Conservation (phyloP, 805 yeast genomes). For the Metschnikowia bowlesiae region DNA sequence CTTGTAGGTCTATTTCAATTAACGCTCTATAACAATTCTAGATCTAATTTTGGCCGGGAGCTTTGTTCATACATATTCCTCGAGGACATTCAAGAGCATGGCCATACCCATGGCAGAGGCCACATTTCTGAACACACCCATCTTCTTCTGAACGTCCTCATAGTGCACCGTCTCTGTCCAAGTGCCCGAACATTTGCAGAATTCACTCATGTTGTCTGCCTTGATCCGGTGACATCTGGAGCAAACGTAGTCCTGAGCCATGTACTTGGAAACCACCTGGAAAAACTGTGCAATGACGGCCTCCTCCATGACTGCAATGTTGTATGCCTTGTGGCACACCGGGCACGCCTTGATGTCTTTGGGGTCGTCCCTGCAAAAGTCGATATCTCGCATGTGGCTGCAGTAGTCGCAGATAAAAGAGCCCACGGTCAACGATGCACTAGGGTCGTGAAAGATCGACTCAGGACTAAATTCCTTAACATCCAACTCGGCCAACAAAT, state of each 20-base stretch:
- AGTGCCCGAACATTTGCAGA: slow-evolving; percentile 84
- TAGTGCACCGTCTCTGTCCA: slow-evolving; percentile 61
- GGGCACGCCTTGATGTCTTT: slow-evolving; percentile 55
- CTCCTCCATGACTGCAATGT: slow-evolving; percentile 74
- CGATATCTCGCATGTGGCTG: slow-evolving; percentile 67
- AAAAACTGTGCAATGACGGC: slow-evolving; percentile 62
- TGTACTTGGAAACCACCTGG: slow-evolving; percentile 52
- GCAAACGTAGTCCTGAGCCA: slow-evolving; percentile 79
- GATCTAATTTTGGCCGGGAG: too few relatives aligned
- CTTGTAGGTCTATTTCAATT: too few relatives aligned
- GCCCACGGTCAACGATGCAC: slow-evolving; percentile 60
- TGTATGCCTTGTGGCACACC: slow-evolving; percentile 60
- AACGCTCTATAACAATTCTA: too few relatives aligned
- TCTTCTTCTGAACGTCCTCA: slow-evolving; percentile 40
- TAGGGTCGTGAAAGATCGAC: slow-evolving; percentile 70
- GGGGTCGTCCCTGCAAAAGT: slow-evolving; percentile 69
- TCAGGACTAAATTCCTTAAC: slow-evolving; percentile 79
- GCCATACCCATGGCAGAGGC: slow-evolving; percentile 58
- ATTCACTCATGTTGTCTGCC: slow-evolving; percentile 62
- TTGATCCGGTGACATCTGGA: slow-evolving; percentile 66
- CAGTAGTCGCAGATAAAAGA: slow-evolving; percentile 79
- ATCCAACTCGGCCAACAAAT: slow-evolving; percentile 67
- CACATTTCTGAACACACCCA: slow-evolving; percentile 53
- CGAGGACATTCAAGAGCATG: slow-evolving; percentile 42
- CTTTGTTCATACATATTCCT: slow-evolving; percentile 16